phyloP scores from a whole-genome alignment of 2,329 filamentous ascomycete species.

The Trematosphaeria pertusa region DNA sequence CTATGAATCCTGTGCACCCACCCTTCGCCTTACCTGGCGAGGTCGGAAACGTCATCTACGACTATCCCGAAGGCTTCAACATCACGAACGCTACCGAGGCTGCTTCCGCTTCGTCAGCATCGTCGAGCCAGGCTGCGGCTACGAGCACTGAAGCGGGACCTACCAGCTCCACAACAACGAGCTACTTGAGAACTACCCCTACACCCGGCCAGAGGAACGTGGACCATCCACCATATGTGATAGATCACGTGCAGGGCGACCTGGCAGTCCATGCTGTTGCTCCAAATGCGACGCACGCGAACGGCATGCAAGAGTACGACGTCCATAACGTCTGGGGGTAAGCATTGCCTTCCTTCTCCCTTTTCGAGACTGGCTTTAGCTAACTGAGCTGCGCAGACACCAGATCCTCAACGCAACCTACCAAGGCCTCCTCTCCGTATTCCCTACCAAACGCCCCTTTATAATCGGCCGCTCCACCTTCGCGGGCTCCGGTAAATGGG shows the following conservation, averaged over 20 bases:
- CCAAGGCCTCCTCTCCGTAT: conserved; percentile 68
- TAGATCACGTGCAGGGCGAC: conserved; percentile 76
- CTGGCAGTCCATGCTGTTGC: conserved; percentile 75
- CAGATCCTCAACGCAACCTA: conserved; percentile 81
- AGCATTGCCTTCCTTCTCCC: background rate
- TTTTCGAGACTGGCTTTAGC: background rate
- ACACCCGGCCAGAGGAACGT: conserved; percentile 71
- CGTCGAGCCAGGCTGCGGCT: conserved; percentile 58
- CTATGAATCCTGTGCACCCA: conserved; percentile 72
- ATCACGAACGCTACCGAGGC: conserved; percentile 73
- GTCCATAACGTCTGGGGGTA: conserved; percentile 74
- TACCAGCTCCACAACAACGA: conserved; percentile 36
- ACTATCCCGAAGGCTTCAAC: conserved; percentile 74
- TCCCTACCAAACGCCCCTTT: conserved; percentile 76
- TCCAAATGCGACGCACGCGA: conserved; percentile 78
- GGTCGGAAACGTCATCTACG: conserved; percentile 63
- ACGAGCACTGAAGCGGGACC: conserved; percentile 36
- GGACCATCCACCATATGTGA: conserved; percentile 76
- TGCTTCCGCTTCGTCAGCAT: conserved; percentile 63
- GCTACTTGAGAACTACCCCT: conserved; percentile 65
- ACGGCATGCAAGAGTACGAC: conserved; percentile 79
- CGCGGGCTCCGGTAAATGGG: conserved; percentile 75
- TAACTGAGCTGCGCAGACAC: conserved; percentile 58
- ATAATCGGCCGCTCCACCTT: conserved; percentile 86
- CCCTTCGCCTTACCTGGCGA: conserved; percentile 71